Percentiles rank a stretch among this genome's conserved stretches.
Evolutionary conservation across 371 early-diverging fungal species (phyloP).

Genomic region (Caulochytrium protostelioides): DNA sequence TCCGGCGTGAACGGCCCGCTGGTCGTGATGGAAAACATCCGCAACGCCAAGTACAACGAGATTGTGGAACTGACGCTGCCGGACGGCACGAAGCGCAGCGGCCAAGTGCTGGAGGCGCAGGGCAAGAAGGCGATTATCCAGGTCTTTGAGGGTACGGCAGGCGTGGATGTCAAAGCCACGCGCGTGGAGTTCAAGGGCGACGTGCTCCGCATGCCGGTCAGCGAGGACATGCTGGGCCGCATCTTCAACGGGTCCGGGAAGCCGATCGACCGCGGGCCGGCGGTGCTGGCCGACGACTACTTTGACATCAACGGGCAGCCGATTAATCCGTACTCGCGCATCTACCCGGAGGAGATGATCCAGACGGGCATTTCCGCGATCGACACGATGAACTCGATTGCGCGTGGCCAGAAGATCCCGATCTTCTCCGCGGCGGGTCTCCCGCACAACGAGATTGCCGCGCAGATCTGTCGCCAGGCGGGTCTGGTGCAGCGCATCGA

Average conservation of each 20-base stretch:
- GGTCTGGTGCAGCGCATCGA: slow-evolving; percentile 83
- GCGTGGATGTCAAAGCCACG: slow-evolving; percentile 94
- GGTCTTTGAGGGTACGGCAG: slow-evolving; percentile 97
- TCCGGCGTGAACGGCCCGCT: slow-evolving; percentile 99
- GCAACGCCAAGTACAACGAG: slow-evolving; percentile 95
- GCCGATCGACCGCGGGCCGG: slow-evolving; percentile 97
- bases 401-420: slow-evolving; percentile 99
- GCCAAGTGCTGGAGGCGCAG: slow-evolving; percentile 97
- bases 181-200: slow-evolving; percentile 96
- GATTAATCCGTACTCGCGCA: slow-evolving; percentile 97
- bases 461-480: slow-evolving; percentile 99
- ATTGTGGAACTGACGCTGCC: slow-evolving; percentile 96
- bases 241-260: slow-evolving; percentile 99
- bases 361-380: slow-evolving; percentile 99
- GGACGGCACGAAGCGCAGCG: slow-evolving; percentile 87
- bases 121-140: slow-evolving; percentile 98
- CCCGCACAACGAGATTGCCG: slow-evolving; percentile 99
- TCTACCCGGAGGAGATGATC: slow-evolving; percentile 99
- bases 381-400: slow-evolving; percentile 99
- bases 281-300: slow-evolving; percentile 97
- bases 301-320: slow-evolving; percentile 92
- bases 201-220: slow-evolving; percentile 92
- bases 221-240: slow-evolving; percentile 99
- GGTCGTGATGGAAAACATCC: slow-evolving; percentile 97
- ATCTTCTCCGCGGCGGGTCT: slow-evolving; percentile 99